Evolutionary conservation across 352 stramenopile genomes (phyloP), one percentile per base, ranked within the genome.

Genomic region (Globisporangium irregulare): DNA sequence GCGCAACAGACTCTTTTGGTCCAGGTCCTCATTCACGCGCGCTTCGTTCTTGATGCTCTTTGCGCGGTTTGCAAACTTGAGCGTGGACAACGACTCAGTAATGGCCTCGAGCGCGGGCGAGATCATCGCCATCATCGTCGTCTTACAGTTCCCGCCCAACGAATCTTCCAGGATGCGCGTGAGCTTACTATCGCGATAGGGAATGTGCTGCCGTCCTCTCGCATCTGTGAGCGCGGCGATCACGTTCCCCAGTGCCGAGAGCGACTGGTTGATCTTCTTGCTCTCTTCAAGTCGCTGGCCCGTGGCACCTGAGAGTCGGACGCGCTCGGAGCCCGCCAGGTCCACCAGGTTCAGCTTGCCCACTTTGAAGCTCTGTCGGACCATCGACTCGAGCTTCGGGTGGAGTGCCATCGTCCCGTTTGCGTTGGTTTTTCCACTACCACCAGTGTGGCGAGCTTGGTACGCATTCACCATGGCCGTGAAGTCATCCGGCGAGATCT

Each of bases 71-170:
- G 93, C 93, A 68, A 98, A 98, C 73, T 98, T 98, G 29, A 98
- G 82, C n/a, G 93, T 98, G 4, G 87, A 97, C 0, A 98, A 64
- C 51, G 90, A 97, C 73, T 98, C 93, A 20, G 90, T 91, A 74
- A 97, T 97, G 4, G 89, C 86, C 27, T 95, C 86, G 0, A 93
- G 72, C 1, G 84, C 91, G n/a, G 95, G 94, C 4, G 86, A 97
- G 68, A 98, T 94, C 91, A 98, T 98, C 4, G 92, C 94, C 86
- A 98, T 98, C 95, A 98, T 98, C 22, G 91, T 97, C 12, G 94
- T 98, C 73, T 98, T 98, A 80, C 94, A 98, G 68, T 98, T 98
- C 6, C 92, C 91, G 25, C 91, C 90, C 0, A 98, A 70, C 15
- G 84, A 92, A 66, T 96, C 86, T 63, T 96, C 85, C 6, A 98